Evolutionary conservation across 768 basidiomycete species (phyloP), one percentile per base, ranked within the genome.

Genomic region (Boletus rubescentipes): DNA sequence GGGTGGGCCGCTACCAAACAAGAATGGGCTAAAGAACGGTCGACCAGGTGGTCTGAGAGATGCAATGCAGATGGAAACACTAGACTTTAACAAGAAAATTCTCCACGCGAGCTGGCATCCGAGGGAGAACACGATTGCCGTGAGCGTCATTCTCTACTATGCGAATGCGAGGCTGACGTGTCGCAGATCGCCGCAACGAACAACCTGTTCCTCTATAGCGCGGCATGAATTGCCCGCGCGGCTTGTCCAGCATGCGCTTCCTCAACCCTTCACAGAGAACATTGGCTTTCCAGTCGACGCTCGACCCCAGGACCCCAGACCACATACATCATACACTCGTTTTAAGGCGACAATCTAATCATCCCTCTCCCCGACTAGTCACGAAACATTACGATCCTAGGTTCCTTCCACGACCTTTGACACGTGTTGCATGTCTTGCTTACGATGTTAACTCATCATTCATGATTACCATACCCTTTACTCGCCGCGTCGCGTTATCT

Each of bases 81-180:
- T 91, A 57, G 92, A 95, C 74, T 96, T 93, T 72, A 93, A 93
- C 78, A 96, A 95, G 87, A 96, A 96, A 83, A 95, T 96, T 64
- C 75, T 96, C 66, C 92, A 94, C 69, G 87, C 89, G 58, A 91
- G 88, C 73, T 99, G 97, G 97, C 97, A 99, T 79, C 97, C 97
- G 43, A 79, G 85, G 70, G 97, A 99, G 79, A 93, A 95, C 73
- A 98, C 96, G 42, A 98, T 99, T 68, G 95, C 95, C 64, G 93
- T 95, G 64, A 67, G 91, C 80, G 7, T 36, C 38, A 21, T 50
- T 43, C 29, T 30, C 36, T 14, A 16, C 16, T n/a, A 21, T 12
- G 5, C n/a, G n/a, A 39, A 46, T n/a, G 5, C 12, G 18, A 32
- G 9, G 40, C 51, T 67, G 36, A 67, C 37, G 10, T 44, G 21